phyloP scores from a whole-genome alignment of 2,329 filamentous ascomycete genomes.

The Aspergillus pseudoglaucus region DNA sequence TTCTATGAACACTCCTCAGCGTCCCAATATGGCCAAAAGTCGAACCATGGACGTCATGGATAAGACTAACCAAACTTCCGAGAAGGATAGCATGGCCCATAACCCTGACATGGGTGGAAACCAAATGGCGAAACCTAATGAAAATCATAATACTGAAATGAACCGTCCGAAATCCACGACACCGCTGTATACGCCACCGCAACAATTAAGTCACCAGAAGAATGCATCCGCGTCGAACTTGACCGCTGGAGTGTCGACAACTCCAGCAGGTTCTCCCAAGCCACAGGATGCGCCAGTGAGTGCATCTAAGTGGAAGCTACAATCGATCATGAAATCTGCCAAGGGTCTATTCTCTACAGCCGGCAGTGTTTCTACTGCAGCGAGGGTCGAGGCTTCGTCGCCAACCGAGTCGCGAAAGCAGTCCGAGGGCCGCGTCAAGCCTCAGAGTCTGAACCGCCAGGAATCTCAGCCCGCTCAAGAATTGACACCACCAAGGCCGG shows the following conservation, averaged over 20 bases:
- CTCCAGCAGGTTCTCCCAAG: conserved; percentile 51
- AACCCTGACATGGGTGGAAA: conserved; percentile 9
- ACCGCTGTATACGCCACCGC: conserved; percentile 50
- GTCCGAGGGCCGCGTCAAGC: conserved; percentile 20
- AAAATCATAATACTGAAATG: conserved; percentile 21
- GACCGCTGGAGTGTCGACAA: conserved; percentile 47
- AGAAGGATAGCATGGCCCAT: conserved; percentile 6
- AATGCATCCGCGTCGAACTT: conserved; percentile 56
- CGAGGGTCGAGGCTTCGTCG: conserved; percentile 50
- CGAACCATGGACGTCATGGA: conserved; percentile 58
- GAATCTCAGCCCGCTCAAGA: conserved; percentile 16
- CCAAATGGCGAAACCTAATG: conserved; percentile 10
- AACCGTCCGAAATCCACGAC: conserved; percentile 61
- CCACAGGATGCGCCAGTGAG: conserved; percentile 73
- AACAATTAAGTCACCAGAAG: conserved; percentile 50
- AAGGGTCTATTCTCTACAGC: conserved; percentile 79
- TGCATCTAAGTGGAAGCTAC: conserved; percentile 86
- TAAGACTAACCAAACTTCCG: conserved; percentile 17
- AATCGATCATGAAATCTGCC: conserved; percentile 82
- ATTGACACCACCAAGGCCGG: conserved; percentile 28
- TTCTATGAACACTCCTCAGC: conserved; percentile 33
- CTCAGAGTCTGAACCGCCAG: conserved; percentile 12
- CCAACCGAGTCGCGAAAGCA: conserved; percentile 30
- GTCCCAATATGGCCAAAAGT: conserved; percentile 54
- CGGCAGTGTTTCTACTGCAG: conserved; percentile 52